A percentile compares a stretch with the other conserved stretches of the same genome.
These are phyloP conservation scores for Aspergillus awamori DNA, from an alignment of 2,329 filamentous ascomycete species.

Conservation along the genomic window DNA sequence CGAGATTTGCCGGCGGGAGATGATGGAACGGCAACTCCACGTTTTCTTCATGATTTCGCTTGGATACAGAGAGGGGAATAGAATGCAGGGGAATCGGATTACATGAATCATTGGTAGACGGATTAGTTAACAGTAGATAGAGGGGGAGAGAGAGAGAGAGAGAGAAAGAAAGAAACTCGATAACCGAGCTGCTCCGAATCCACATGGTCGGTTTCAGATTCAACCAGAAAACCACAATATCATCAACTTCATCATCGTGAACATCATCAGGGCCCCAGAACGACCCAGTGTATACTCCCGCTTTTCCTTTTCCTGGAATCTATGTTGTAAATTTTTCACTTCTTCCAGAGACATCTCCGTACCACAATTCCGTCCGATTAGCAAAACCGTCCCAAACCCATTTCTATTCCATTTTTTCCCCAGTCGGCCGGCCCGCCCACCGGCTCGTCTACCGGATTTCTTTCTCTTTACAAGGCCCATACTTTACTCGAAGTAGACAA, in stretches of 20 bases:
- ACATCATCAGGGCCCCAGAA: no score
- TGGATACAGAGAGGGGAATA: not conserved
- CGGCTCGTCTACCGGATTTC: not conserved
- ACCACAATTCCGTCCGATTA: not conserved
- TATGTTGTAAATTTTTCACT: not conserved
- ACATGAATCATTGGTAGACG: not conserved
- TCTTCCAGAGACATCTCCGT: not conserved
- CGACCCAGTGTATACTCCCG: no score
- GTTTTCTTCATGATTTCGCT: conserved; percentile 1
- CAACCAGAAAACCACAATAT: not conserved
- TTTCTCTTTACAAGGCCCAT: not conserved
- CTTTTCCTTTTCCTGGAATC: no score
- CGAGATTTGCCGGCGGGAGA: not conserved
- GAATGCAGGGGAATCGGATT: not conserved
- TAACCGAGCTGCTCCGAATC: not conserved
- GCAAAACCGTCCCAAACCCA: no score
- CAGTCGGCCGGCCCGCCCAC: not conserved
- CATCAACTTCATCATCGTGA: no score
- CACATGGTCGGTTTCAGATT: conserved; percentile 1
- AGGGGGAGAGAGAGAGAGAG: no score
- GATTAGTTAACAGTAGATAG: no score
- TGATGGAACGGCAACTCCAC: not conserved
- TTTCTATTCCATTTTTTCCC: not conserved
- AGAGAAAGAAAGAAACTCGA: not conserved
- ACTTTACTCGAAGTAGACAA: not conserved